Percentiles rank a stretch among this genome's conserved stretches.
These are phyloP conservation scores for Fusarium zealandicum DNA, from an alignment of 2,329 filamentous ascomycete species.

Conservation along the genomic window DNA sequence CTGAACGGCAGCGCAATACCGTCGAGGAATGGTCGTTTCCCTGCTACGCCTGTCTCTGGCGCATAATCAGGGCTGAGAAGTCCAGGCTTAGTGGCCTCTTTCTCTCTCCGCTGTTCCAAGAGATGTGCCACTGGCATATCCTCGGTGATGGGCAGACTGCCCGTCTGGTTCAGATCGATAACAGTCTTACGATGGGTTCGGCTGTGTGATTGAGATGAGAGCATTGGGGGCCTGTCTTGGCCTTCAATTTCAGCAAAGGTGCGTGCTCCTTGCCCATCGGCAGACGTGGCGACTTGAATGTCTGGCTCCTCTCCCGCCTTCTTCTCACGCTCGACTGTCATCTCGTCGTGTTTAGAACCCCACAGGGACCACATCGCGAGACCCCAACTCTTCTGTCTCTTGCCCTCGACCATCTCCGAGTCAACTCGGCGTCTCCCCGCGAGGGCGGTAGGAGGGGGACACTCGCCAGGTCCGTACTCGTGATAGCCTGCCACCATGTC, in stretches of 20 bases:
- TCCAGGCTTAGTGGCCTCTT: slow-evolving; percentile 50
- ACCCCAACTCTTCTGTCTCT: slow-evolving; percentile 73
- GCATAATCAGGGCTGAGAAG: slow-evolving; percentile 53
- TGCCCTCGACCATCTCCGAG: slow-evolving; percentile 53
- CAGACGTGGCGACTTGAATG: slow-evolving; percentile 44
- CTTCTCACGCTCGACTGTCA: slow-evolving; percentile 68
- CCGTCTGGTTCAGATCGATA: slow-evolving; percentile 59
- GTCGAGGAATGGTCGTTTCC: slow-evolving; percentile 70
- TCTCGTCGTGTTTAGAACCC: slow-evolving; percentile 88
- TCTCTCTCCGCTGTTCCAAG: slow-evolving; percentile 51
- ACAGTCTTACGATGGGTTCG: slow-evolving; percentile 57
- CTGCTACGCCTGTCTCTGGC: slow-evolving; percentile 59
- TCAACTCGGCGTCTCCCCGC: slow-evolving; percentile 69
- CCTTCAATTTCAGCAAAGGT: slow-evolving; percentile 51
- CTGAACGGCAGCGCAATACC: slow-evolving; percentile 79
- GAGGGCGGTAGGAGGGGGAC: slow-evolving; percentile 83
- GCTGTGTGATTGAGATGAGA: slow-evolving; percentile 43
- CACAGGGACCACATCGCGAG: slow-evolving; percentile 85
- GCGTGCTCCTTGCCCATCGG: slow-evolving; percentile 54
- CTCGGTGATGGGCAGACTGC: slow-evolving; percentile 43
- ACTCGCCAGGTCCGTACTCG: slow-evolving; percentile 73
- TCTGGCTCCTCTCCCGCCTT: slow-evolving; percentile 53
- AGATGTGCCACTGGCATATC: slow-evolving; percentile 54
- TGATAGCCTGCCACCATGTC: slow-evolving; percentile 78
- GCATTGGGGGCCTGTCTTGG: slow-evolving; percentile 45